Percentiles rank a stretch among this genome's conserved stretches.
phyloP scores from a whole-genome alignment of 106 monocot species.

The Dactylorhiza incarnata region DNA sequence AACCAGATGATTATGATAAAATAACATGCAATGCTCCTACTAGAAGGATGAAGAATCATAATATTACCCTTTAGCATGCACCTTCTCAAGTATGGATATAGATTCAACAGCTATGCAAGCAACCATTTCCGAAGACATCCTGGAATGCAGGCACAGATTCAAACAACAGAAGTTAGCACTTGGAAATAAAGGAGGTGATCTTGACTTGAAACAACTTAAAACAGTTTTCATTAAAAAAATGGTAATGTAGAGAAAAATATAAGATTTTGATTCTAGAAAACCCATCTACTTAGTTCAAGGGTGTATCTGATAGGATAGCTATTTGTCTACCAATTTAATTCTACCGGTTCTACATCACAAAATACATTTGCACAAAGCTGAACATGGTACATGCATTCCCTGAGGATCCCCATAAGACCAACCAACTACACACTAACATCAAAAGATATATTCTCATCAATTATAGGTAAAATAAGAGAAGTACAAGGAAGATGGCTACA shows the following conservation, averaged over 20 bases:
- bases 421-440: not conserved
- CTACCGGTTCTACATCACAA: not conserved
- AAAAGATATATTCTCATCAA: not conserved
- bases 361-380: not conserved
- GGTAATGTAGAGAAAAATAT: not conserved
- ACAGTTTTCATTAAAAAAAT: not conserved
- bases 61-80: constrained; percentile 47
- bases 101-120: constrained; percentile 78
- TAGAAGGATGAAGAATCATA: constrained; percentile 1
- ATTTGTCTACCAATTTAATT: not conserved
- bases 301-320: not conserved
- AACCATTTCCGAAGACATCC: constrained; percentile 47
- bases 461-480: too few species aligned
- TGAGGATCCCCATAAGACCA: not conserved
- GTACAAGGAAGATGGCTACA: too few species aligned
- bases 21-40: not conserved
- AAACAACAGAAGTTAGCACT: not conserved
- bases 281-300: not conserved
- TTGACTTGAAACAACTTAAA: not conserved
- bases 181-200: not conserved
- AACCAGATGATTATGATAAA: not conserved
- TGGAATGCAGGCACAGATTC: constrained; percentile 3
- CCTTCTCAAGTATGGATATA: constrained; percentile 76
- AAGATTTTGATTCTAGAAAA: not conserved
- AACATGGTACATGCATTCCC: not conserved